These are phyloP conservation scores for Lindgomyces ingoldianus DNA, from an alignment of 495 filamentous ascomycete genomes.

Conservation along the genomic window DNA sequence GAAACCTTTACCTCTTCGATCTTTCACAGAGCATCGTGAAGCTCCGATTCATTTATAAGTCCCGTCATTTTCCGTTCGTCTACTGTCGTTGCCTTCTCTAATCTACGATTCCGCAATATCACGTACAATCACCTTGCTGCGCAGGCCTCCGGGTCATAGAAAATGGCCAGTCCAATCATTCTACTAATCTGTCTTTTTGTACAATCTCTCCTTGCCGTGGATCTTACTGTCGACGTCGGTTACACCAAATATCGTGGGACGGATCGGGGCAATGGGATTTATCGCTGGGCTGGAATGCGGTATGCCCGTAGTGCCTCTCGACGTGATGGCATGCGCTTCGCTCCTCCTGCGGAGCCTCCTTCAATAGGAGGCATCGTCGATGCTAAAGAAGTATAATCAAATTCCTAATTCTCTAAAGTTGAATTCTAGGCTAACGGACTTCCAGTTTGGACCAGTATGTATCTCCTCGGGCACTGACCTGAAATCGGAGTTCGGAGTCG, in stretches of 20 bases:
- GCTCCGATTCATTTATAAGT: no score
- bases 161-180: conserved; percentile 4
- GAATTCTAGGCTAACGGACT: not conserved
- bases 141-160: no score
- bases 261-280: conserved; percentile 49
- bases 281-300: conserved; percentile 67
- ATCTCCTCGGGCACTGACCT: conserved; percentile 18
- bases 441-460: conserved; percentile 53
- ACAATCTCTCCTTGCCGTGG: conserved; percentile 31
- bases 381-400: conserved; percentile 43
- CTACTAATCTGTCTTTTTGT: conserved; percentile 15
- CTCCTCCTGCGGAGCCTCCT: conserved; percentile 57
- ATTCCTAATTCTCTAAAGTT: not conserved
- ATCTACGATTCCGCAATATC: not conserved
- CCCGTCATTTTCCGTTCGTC: no score
- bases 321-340: conserved; percentile 59
- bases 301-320: conserved; percentile 59
- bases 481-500: conserved; percentile 17
- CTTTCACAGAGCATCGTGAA: no score
- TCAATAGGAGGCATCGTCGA: conserved; percentile 45
- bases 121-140: not conserved
- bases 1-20: not conserved
- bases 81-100: not conserved
- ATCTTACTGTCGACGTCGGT: conserved; percentile 37
- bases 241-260: conserved; percentile 41